These are phyloP conservation scores for Clausena lansium DNA, from an alignment of 345 rosid species.

Conservation along the genomic window DNA sequence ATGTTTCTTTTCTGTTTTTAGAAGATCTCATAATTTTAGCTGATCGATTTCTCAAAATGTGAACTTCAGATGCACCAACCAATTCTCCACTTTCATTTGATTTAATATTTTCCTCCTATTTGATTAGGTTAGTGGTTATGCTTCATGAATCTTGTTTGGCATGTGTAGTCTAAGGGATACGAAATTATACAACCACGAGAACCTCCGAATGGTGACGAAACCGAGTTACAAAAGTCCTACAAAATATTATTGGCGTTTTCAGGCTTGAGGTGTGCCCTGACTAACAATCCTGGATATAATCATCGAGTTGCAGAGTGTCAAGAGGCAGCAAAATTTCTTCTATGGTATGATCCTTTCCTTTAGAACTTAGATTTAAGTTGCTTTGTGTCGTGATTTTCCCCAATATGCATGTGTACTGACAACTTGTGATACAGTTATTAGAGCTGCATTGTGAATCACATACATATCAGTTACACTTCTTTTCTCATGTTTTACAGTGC, in stretches of 20 bases:
- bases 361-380: not conserved
- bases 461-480: not conserved
- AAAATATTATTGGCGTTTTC: constrained; percentile 90
- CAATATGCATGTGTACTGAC: not conserved
- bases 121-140: not conserved
- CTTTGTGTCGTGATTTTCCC: not conserved
- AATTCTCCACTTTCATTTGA: not conserved
- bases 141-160: constrained; percentile 30
- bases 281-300: constrained; percentile 91
- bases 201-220: constrained; percentile 10
- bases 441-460: not conserved
- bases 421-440: not conserved
- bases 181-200: constrained; percentile 53
- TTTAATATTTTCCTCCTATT: not conserved
- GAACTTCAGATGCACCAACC: not conserved
- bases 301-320: constrained; percentile 85
- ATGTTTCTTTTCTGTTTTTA: not conserved
- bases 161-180: constrained; percentile 74
- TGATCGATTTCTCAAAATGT: not conserved
- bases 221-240: constrained; percentile 48
- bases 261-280: constrained; percentile 86
- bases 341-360: constrained; percentile 47
- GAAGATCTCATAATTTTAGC: not conserved
- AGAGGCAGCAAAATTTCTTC: constrained; percentile 83
- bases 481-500: constrained; percentile 44